phyloP scores from a whole-genome alignment of 352 stramenopile genomes.

The Thalassiosira exigua region DNA sequence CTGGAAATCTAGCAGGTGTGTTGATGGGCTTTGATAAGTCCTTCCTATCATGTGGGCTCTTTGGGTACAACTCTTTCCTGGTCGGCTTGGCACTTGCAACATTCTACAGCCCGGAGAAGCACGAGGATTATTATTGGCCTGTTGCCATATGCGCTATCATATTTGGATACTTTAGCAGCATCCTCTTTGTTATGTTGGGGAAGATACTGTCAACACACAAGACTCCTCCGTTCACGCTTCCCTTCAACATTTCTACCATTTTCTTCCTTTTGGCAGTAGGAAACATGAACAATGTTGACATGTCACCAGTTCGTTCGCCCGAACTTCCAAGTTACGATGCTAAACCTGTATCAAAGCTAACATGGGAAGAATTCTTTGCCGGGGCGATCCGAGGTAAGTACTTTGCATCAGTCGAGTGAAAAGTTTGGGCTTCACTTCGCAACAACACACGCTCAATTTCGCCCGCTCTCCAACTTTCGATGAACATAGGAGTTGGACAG shows the following conservation, averaged over 20 bases:
- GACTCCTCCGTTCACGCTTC: constrained; percentile 56
- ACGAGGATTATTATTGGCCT: constrained; percentile 25
- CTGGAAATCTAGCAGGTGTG: constrained; percentile 33
- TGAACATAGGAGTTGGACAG: constrained; percentile 27
- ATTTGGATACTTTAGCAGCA: constrained; percentile 30
- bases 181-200: constrained; percentile 55
- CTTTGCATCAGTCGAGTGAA: too few species aligned
- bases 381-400: constrained; percentile 37
- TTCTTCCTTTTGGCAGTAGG: constrained; percentile 38
- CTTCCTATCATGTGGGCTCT: constrained; percentile 46
- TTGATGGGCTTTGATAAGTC: constrained; percentile 53
- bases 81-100: constrained; percentile 53
- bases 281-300: constrained; percentile 24
- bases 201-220: constrained; percentile 55
- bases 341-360: constrained; percentile 16
- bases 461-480: too few species aligned
- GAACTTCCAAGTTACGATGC: constrained; percentile 14
- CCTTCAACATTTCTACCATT: constrained; percentile 51
- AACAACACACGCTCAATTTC: too few species aligned
- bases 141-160: constrained; percentile 20
- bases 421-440: too few species aligned
- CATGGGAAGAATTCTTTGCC: constrained; percentile 41
- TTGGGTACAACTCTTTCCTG: constrained; percentile 59
- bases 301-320: constrained; percentile 7
- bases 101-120: constrained; percentile 29